These are phyloP conservation scores for Rubus parviflorus DNA, from an alignment of 306 rosid genomes.

Conservation along the genomic window DNA sequence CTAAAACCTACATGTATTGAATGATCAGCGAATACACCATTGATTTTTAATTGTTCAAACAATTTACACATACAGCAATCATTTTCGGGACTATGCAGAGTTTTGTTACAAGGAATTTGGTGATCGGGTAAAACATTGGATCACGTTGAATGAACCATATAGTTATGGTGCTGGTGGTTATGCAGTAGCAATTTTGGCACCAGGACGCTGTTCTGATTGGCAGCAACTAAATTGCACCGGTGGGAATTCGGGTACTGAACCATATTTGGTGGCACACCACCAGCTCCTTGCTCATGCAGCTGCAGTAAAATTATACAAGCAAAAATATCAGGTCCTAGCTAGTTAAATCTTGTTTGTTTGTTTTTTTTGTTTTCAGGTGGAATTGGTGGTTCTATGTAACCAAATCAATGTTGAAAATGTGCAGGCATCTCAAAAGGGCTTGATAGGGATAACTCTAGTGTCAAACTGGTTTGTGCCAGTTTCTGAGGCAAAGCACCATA, in stretches of 20 bases:
- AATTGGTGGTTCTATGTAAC: not conserved
- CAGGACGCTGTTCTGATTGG: constrained; percentile 55
- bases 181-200: constrained; percentile 15
- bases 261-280: constrained; percentile 57
- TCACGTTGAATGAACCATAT: constrained; percentile 59
- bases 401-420: not conserved
- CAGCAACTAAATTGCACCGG: constrained; percentile 35
- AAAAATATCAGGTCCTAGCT: constrained; percentile 30
- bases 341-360: not conserved
- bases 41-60: not conserved
- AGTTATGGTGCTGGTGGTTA: constrained; percentile 34
- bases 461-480: constrained; percentile 26
- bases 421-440: constrained; percentile 27
- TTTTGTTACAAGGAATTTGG: constrained; percentile 61
- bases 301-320: constrained; percentile 45
- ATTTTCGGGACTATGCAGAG: constrained; percentile 50
- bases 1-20: not conserved
- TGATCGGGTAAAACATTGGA: constrained; percentile 59
- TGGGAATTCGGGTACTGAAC: constrained; percentile 57
- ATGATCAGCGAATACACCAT: not conserved
- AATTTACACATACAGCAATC: constrained; percentile 20
- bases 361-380: not conserved
- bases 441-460: constrained; percentile 28
- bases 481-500: not conserved
- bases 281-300: constrained; percentile 62